Evolutionary conservation across 139 green algal genomes (phyloP).

Genomic region (Eudorina sp.): DNA sequence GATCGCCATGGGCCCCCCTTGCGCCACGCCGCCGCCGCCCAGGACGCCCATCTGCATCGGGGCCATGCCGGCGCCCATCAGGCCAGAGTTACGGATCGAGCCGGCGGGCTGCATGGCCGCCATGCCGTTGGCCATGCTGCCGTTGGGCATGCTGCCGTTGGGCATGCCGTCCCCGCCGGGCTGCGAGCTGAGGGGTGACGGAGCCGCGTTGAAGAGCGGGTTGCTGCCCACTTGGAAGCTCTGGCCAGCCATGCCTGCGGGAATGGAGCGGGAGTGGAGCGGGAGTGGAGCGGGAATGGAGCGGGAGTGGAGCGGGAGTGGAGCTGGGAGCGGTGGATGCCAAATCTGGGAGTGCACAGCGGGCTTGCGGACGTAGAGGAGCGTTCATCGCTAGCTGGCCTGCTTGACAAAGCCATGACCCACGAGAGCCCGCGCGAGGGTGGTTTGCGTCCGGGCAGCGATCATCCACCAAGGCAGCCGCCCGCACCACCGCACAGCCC

Average conservation of each 20-base stretch:
- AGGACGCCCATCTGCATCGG: not conserved
- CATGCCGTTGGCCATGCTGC: too few relatives aligned
- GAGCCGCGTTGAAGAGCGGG: conserved; percentile 47
- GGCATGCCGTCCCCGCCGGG: conserved; percentile 14
- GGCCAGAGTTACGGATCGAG: not conserved
- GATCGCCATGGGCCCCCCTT: not conserved
- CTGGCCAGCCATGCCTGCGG: conserved; percentile 16
- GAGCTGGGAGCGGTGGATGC: too few relatives aligned
- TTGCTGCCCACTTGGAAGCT: conserved; percentile 35
- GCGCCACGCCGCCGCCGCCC: not conserved
- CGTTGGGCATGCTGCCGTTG: not conserved
- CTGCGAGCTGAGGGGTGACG: conserved; percentile 53
- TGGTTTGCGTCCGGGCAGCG: too few relatives aligned
- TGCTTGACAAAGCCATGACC: not conserved
- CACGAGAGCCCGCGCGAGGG: not conserved
- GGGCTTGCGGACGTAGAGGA: not conserved
- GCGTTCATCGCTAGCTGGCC: not conserved
- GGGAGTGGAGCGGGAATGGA: too few relatives aligned
- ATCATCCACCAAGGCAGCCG: not conserved
- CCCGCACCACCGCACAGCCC: not conserved
- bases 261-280: not conserved
- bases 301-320: too few relatives aligned
- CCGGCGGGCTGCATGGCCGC: not conserved
- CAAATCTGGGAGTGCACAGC: too few relatives aligned
- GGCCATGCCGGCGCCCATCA: too few relatives aligned